Base-by-base conservation (phyloP, 2,329 filamentous ascomycete genomes). In the Peltaster fructicola region DNA sequence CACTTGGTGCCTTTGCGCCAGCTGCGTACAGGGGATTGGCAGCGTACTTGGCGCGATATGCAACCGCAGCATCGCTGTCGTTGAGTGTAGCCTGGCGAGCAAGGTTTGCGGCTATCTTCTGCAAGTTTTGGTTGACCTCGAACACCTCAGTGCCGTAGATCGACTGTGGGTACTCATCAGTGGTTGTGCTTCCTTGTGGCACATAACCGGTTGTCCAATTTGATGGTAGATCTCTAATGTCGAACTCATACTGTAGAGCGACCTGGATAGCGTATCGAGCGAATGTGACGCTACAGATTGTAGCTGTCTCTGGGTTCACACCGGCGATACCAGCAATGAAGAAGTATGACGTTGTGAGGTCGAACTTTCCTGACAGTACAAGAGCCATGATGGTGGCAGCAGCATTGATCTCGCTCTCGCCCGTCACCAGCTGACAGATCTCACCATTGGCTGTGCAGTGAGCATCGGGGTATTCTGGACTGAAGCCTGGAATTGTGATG, bases 241-340 rank as follows among this genome's bases (percentile, higher is more conserved):
- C 75, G 32, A 82, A 66, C 47, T 82, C 76, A 35, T 80, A 77
- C 46, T 82, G 75, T 26, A 81, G 54, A 0, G 70, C 74, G 3
- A 80, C 73, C 43, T 82, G 77, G 4, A 82, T 62, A 1, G 73
- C 66, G 41, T 70, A 84, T 12, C 66, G 63, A 17, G 70, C 64
- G 26, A 84, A 66, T 1, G 72, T 71, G 0, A 78, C 73, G 19
- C 64, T 63, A 21, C 65, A 68, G 4, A 76, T 57, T 0, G 75
- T 79, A 12, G 62, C 68, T 14, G 67, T 51, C 32, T 71, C 65
- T 1, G 76, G 77, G 45, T 68, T 80, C 20, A 79, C 59, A n/a
- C 77, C 76, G 2, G 69, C 75, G 33, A 84, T 81, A 3, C 76
- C 77, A 1, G 63, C 68, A 15, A 78, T 48, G 29, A 82, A 48